Conservation (phyloP, 495 filamentous ascomycete genomes). For the Daldinia concentrica region DNA sequence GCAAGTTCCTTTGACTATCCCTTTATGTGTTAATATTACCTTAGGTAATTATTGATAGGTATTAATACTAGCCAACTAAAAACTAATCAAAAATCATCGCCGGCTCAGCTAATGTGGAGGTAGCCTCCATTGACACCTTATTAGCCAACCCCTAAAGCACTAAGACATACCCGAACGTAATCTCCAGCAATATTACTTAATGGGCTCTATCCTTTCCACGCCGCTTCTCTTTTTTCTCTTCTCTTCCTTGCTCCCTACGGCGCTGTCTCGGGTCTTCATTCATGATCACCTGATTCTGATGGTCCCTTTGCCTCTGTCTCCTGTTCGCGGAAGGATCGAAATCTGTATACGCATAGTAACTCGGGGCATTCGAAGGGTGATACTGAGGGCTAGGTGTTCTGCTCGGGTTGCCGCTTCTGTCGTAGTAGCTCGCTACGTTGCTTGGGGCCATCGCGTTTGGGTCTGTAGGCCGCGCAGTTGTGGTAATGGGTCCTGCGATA, state of each 20-base stretch:
- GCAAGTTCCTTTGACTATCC: too few relatives aligned
- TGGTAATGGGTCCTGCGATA: background rate
- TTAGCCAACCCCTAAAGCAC: background rate
- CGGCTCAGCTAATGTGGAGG: too few relatives aligned
- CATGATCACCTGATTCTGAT: background rate
- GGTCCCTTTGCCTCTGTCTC: background rate
- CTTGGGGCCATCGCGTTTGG: conserved; percentile 4
- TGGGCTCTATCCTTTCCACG: background rate
- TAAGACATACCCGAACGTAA: too few relatives aligned
- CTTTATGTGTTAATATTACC: too few relatives aligned
- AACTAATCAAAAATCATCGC: too few relatives aligned
- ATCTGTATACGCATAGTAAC: background rate
- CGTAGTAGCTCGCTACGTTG: background rate
- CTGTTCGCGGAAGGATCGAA: too few relatives aligned
- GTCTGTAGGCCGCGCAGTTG: background rate
- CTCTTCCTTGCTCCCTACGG: background rate
- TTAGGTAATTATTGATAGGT: too few relatives aligned
- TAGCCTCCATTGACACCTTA: background rate
- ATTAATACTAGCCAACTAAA: too few relatives aligned
- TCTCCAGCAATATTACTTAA: too few relatives aligned
- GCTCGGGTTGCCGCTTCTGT: background rate
- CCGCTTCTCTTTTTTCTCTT: background rate
- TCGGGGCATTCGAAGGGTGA: background rate
- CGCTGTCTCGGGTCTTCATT: background rate
- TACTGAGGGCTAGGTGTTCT: background rate